phyloP scores from a whole-genome alignment of 768 basidiomycete species.

The Naganishia onofrii region DNA sequence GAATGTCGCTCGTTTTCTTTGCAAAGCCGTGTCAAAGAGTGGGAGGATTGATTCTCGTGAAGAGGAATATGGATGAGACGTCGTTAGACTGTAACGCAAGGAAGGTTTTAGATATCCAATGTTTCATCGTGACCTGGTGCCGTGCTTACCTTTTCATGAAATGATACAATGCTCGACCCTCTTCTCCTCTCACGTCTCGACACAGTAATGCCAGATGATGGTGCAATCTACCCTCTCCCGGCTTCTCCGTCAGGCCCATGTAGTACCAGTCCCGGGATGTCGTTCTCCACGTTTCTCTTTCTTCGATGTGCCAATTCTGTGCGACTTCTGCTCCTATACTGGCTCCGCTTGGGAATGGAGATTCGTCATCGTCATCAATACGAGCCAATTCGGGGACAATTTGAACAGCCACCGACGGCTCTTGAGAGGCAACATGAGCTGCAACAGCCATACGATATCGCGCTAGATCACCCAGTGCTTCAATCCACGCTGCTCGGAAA shows the following conservation, averaged over 20 bases:
- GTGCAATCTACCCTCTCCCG: conserved; percentile 90
- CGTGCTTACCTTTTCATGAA: conserved; percentile 80
- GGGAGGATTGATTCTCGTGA: conserved; percentile 86
- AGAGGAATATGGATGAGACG: conserved; percentile 77
- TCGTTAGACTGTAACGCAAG: conserved; percentile 69
- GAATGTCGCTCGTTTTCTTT: conserved; percentile 69
- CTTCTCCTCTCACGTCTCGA: conserved; percentile 76
- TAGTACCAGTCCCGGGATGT: conserved; percentile 93
- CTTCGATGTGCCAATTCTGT: conserved; percentile 71
- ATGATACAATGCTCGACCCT: conserved; percentile 82
- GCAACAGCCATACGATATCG: conserved; percentile 94
- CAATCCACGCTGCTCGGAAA: conserved; percentile 85
- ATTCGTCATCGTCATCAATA: conserved; percentile 58
- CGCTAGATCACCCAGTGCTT: conserved; percentile 92
- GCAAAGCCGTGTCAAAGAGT: conserved; percentile 76
- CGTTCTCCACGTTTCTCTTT: conserved; percentile 81
- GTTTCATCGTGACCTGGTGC: neutral
- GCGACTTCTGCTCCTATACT: conserved; percentile 85
- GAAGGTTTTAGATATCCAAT: conserved; percentile 22
- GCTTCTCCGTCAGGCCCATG: conserved; percentile 77
- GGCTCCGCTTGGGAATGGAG: conserved; percentile 55
- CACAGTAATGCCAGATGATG: conserved; percentile 88
- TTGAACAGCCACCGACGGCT: conserved; percentile 17
- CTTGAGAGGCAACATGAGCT: conserved; percentile 62
- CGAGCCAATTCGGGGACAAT: conserved; percentile 19